phyloP scores from a whole-genome alignment of 2,329 filamentous ascomycete species.

The Fusarium mangiferae region DNA sequence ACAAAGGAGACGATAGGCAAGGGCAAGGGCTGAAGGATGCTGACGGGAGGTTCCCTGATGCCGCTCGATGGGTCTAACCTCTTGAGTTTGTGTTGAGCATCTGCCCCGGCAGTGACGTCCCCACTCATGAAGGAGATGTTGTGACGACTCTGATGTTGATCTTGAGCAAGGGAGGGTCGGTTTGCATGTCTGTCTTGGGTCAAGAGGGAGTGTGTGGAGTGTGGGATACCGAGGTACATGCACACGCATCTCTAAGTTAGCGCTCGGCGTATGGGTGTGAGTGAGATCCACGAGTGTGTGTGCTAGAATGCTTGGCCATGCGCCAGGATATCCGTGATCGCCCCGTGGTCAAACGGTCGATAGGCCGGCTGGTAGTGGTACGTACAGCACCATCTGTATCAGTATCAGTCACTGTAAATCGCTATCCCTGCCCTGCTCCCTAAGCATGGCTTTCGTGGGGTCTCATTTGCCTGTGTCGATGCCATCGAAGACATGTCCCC shows the following conservation, averaged over 20 bases:
- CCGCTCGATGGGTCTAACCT: slow-evolving; percentile 37
- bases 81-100: slow-evolving; percentile 30
- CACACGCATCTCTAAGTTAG: neutral
- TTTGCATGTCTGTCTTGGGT: slow-evolving; percentile 20
- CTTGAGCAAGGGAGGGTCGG: slow-evolving; percentile 35
- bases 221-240: slow-evolving; percentile 12
- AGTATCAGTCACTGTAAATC: slow-evolving; percentile 24
- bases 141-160: slow-evolving; percentile 40
- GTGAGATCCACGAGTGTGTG: slow-evolving; percentile 41
- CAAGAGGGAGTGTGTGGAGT: slow-evolving; percentile 13
- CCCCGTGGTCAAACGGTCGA: slow-evolving; percentile 46
- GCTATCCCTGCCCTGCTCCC: slow-evolving; percentile 35
- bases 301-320: slow-evolving; percentile 38
- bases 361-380: slow-evolving; percentile 19
- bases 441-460: slow-evolving; percentile 26
- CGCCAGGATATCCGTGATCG: slow-evolving; percentile 43
- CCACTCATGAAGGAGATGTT: slow-evolving; percentile 34
- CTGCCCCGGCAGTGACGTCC: slow-evolving; percentile 40
- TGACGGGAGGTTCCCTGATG: slow-evolving; percentile 40
- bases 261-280: slow-evolving; percentile 28
- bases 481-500: slow-evolving; percentile 32
- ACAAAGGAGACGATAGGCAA: slow-evolving; percentile 30
- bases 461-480: slow-evolving; percentile 33
- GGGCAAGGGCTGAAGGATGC: slow-evolving; percentile 32
- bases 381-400: neutral